phyloP scores from a whole-genome alignment of 768 basidiomycete genomes.

The Mycena belliarum region DNA sequence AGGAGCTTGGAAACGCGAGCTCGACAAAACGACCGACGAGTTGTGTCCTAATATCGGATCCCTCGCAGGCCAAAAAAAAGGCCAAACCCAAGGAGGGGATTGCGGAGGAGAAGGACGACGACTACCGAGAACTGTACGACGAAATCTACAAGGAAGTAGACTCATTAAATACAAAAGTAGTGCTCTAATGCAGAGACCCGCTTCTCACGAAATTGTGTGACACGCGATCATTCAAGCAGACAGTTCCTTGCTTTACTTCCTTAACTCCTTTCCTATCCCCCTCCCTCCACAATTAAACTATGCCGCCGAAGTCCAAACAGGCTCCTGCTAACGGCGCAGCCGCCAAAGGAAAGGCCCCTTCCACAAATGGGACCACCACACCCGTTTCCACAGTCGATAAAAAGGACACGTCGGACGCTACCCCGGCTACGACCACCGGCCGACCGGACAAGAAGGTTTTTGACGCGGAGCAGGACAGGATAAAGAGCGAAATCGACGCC shows the following conservation, averaged over 20 bases:
- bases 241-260: neutral
- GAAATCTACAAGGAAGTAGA: slow-evolving; percentile 86
- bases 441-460: slow-evolving; percentile 86
- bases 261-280: slow-evolving; percentile 21
- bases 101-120: slow-evolving; percentile 69
- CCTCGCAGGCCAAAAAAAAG: slow-evolving; percentile 78
- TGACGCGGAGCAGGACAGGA: slow-evolving; percentile 80
- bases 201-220: neutral
- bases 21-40: slow-evolving; percentile 98
- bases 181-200: no score
- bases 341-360: slow-evolving; percentile 42
- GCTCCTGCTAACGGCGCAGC: slow-evolving; percentile 41
- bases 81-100: slow-evolving; percentile 60
- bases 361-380: slow-evolving; percentile 50
- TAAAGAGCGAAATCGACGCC: slow-evolving; percentile 83
- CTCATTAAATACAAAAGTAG: slow-evolving; percentile 70
- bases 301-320: slow-evolving; percentile 60
- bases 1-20: slow-evolving; percentile 93
- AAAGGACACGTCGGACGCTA: slow-evolving; percentile 45
- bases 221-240: slow-evolving; percentile 24
- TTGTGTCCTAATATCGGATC: slow-evolving; percentile 96
- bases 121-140: slow-evolving; percentile 84
- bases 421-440: slow-evolving; percentile 38
- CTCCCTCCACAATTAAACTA: slow-evolving; percentile 34
- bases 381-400: slow-evolving; percentile 43